Conservation (phyloP, 2,329 filamentous ascomycete genomes). For the Pyricularia grisea region DNA sequence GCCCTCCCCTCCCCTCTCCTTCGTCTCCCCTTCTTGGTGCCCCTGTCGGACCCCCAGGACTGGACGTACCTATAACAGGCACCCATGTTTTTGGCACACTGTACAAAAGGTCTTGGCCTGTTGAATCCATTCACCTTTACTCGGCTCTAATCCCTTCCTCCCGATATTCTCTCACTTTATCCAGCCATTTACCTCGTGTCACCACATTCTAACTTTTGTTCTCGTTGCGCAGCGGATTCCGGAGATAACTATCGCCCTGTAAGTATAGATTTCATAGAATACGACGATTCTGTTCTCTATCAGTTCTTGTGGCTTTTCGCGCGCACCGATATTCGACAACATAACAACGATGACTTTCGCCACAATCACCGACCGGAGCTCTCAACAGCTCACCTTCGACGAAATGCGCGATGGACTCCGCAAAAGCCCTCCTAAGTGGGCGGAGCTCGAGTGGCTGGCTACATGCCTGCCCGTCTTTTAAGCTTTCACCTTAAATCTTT, state of each 20-base stretch:
- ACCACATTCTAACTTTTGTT: constrained; percentile 13
- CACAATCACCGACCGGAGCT: neutral
- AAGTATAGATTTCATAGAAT: constrained; percentile 24
- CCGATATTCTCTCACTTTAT: constrained; percentile 12
- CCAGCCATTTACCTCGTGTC: constrained; percentile 8
- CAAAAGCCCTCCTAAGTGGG: neutral
- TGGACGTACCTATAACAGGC: constrained; percentile 1
- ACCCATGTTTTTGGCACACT: constrained; percentile 15
- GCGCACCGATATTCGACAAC: neutral
- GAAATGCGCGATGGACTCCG: neutral
- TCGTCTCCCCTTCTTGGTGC: neutral
- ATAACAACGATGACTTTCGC: neutral
- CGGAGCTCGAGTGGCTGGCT: neutral
- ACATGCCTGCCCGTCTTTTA: neutral
- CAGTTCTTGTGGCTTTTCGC: neutral
- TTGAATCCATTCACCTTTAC: constrained; percentile 5
- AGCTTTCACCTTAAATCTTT: neutral
- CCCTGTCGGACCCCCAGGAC: neutral
- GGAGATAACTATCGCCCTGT: constrained; percentile 53
- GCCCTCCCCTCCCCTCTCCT: neutral
- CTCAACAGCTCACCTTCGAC: neutral
- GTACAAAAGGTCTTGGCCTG: constrained; percentile 10
- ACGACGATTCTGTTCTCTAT: neutral
- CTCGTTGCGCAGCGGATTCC: constrained; percentile 40
- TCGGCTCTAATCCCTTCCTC: constrained; percentile 5